Conservation (phyloP, 805 yeast genomes). For the Debaryomyces hansenii region DNA sequence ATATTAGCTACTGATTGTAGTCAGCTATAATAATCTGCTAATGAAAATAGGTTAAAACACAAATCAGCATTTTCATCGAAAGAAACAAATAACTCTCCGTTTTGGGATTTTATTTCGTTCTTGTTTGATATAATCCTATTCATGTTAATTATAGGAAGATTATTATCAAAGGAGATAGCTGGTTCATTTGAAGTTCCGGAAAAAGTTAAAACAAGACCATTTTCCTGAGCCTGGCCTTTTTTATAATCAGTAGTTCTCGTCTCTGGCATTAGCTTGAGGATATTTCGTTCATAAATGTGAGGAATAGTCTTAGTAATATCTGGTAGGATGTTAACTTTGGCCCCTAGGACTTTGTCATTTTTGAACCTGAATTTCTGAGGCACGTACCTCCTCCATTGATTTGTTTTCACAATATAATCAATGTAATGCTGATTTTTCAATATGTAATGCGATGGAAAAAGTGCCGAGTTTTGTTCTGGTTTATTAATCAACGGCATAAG, state of each 20-base stretch:
- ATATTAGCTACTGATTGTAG: too few species aligned
- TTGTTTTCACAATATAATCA: slow-evolving; percentile 12
- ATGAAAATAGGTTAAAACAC: slow-evolving; percentile 12
- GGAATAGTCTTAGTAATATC: slow-evolving; percentile 9
- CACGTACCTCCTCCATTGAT: slow-evolving; percentile 19
- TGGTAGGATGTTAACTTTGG: slow-evolving; percentile 7
- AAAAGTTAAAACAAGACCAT: slow-evolving; percentile 7
- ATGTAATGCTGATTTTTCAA: slow-evolving; percentile 21
- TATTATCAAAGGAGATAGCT: slow-evolving; percentile 4
- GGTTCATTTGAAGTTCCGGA: slow-evolving; percentile 10
- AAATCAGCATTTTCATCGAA: slow-evolving; percentile 14
- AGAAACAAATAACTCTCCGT: slow-evolving; percentile 10
- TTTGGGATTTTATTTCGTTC: slow-evolving; percentile 4
- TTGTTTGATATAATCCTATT: slow-evolving; percentile 4
- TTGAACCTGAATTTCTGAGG: slow-evolving; percentile 26
- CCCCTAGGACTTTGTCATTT: slow-evolving; percentile 11
- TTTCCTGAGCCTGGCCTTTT: not conserved
- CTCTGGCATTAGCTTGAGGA: slow-evolving; percentile 9
- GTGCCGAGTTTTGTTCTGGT: slow-evolving; percentile 11
- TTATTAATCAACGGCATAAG: slow-evolving; percentile 18
- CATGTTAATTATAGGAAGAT: slow-evolving; percentile 15
- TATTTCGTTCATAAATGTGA: slow-evolving; percentile 11
- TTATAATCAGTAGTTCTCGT: not conserved
- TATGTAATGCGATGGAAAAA: slow-evolving; percentile 26
- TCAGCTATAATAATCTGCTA: slow-evolving; percentile 2